Evolutionary conservation across 2,329 filamentous ascomycete species (phyloP), one percentile per base, ranked within the genome.

Genomic region (Talaromyces sp.): DNA sequence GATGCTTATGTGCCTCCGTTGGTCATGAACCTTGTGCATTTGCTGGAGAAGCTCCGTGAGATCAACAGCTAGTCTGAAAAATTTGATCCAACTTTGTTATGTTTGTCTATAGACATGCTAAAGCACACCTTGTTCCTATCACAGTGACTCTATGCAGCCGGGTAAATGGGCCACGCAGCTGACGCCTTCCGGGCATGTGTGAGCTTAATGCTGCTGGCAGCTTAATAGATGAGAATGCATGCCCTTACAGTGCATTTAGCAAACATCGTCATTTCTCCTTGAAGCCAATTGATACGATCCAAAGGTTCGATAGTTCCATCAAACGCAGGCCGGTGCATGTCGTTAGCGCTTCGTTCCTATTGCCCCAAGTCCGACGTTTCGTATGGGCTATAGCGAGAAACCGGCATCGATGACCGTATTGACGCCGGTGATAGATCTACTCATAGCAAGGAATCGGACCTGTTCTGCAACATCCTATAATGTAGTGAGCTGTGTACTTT

Each of bases 11-110:
- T 31, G 33, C 62, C 62, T 13, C 52, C 62, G 3, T 35, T 63
- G 27, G 62, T 63, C 16, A 27, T 58, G 22, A 63, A 63, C 33
- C 41, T 63, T 37, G 45, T 59, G 14, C 41, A 43, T 43, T 43
- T 43, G 14, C 41, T 43, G 41, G 41, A 43, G n/a, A 43, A 43
- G 41, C 41, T 43, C 41, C 3, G 41, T 8, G 41, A 43, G 41
- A 43, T 43, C 41, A n/a, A n/a, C 41, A 43, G 41, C 41, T 43
- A 43, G n/a, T 16, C 35, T 10, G 10, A 16, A 43, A 19, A 7
- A 19, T 43, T 43, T 19, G 41, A 43, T 43, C 16, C 16, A 43
- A 43, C 16, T 43, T 43, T 43, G n/a, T 16, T 43, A 10, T 19
- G n/a, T 43, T 10, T 19, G 41, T 10, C 14, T 43, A 43, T 8